These are phyloP conservation scores for Wallacemonas sp. DNA, from an alignment of 208 protist genomes.

Conservation along the genomic window DNA sequence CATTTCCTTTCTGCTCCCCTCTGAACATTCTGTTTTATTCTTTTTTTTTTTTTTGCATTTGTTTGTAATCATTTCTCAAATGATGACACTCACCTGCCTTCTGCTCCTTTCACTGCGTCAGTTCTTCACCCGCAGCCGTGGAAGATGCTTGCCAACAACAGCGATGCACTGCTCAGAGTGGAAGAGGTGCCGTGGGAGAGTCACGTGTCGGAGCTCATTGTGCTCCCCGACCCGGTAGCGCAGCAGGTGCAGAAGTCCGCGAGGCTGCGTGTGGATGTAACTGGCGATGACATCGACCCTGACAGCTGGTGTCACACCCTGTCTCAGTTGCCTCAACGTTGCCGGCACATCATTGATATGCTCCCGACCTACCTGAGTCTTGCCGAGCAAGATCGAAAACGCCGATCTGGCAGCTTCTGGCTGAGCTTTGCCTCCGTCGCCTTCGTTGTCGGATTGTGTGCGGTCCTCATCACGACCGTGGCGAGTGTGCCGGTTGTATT, in stretches of 20 bases:
- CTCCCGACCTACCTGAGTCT: constrained; percentile 35
- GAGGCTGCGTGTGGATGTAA: not conserved
- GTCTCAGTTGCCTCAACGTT: too few relatives aligned
- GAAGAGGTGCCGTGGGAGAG: constrained; percentile 14
- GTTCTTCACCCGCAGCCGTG: too few relatives aligned
- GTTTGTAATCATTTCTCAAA: too few relatives aligned
- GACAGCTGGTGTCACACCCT: not conserved
- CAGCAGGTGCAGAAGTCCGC: not conserved
- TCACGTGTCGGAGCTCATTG: constrained; percentile 1
- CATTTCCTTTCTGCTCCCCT: too few relatives aligned
- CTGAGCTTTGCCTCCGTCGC: constrained; percentile 68
- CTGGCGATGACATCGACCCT: not conserved
- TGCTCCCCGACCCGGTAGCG: not conserved
- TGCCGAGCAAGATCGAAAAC: constrained; percentile 22
- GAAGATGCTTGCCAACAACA: too few relatives aligned
- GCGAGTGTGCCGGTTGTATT: constrained; percentile 67
- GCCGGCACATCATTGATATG: too few relatives aligned
- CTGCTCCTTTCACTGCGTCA: too few relatives aligned
- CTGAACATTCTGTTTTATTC: too few relatives aligned
- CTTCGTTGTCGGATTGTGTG: constrained; percentile 59
- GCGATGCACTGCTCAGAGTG: not conserved
- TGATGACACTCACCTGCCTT: too few relatives aligned
- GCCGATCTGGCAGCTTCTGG: constrained; percentile 39
- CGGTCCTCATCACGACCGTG: constrained; percentile 56
- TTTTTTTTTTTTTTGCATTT: too few relatives aligned